Conservation (phyloP, 2,329 filamentous ascomycete genomes). For the Aspergillus versicolor region DNA sequence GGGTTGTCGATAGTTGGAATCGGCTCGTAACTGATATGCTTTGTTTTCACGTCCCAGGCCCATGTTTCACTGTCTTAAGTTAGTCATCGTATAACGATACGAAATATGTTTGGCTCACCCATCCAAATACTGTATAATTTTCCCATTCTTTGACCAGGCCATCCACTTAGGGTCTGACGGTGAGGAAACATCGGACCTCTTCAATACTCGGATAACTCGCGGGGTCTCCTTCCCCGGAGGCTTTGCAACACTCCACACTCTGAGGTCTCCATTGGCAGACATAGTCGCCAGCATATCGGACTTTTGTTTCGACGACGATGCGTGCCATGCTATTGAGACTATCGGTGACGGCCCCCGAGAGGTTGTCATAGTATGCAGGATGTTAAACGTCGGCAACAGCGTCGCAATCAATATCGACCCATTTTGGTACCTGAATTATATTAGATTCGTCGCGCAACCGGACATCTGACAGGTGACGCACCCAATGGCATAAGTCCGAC, state of each 20-base stretch:
- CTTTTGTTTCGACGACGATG: conserved; percentile 91
- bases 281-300: conserved; percentile 97
- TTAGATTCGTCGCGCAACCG: conserved; percentile 3
- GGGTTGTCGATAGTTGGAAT: conserved; percentile 83
- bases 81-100: too few relatives aligned
- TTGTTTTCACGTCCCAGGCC: conserved; percentile 97
- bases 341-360: conserved; percentile 83
- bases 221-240: conserved; percentile 69
- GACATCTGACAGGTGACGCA: conserved; percentile 47
- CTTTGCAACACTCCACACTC: conserved; percentile 96
- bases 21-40: conserved; percentile 85
- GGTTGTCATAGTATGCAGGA: conserved; percentile 87
- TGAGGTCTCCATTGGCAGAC: conserved; percentile 84
- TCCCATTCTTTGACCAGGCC: conserved; percentile 96
- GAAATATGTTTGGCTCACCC: conserved; percentile 60
- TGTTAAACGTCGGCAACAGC: conserved; percentile 87
- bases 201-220: conserved; percentile 84
- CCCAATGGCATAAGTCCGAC: conserved; percentile 94
- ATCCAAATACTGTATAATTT: conserved; percentile 89
- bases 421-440: conserved; percentile 75
- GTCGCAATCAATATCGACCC: conserved; percentile 89
- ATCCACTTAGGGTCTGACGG: conserved; percentile 86
- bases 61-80: conserved; percentile 68
- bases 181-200: conserved; percentile 68
- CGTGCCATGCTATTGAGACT: conserved; percentile 87